Percentiles rank a stretch among this genome's conserved stretches.
Conservation (phyloP, 2,329 filamentous ascomycete genomes). For the Fusarium sp. region DNA sequence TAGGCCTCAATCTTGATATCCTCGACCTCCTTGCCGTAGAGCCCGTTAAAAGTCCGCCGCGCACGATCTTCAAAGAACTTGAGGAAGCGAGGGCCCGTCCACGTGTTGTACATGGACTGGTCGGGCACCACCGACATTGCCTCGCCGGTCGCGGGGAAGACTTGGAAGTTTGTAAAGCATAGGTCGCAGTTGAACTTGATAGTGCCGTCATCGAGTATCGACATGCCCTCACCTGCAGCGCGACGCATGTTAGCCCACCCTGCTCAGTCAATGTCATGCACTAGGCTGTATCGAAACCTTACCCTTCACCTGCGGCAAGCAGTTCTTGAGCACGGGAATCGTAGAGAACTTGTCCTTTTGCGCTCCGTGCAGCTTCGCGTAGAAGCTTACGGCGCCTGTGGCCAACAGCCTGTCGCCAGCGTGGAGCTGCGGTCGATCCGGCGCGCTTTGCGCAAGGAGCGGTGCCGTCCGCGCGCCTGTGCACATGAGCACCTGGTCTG, state of each 20-base stretch:
- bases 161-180: constrained; percentile 67
- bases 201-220: constrained; percentile 59
- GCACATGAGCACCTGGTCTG: constrained; percentile 65
- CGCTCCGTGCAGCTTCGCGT: constrained; percentile 52
- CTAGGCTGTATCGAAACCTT: constrained; percentile 33
- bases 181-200: constrained; percentile 73
- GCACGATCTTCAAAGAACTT: constrained; percentile 59
- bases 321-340: constrained; percentile 66
- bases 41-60: constrained; percentile 52
- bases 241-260: constrained; percentile 10
- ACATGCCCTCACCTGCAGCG: constrained; percentile 55
- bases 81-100: constrained; percentile 54
- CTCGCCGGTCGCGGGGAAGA: constrained; percentile 59
- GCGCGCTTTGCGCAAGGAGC: constrained; percentile 64
- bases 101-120: constrained; percentile 55
- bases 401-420: constrained; percentile 66
- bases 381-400: constrained; percentile 63
- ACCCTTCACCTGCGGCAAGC: constrained; percentile 56
- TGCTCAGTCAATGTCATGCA: not conserved
- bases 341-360: constrained; percentile 61
- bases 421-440: constrained; percentile 62
- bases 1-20: constrained; percentile 55
- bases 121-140: constrained; percentile 64
- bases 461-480: constrained; percentile 69
- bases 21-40: constrained; percentile 56